Evolutionary conservation across 352 stramenopile genomes (phyloP).

Genomic region (Phytopythium helicoides): DNA sequence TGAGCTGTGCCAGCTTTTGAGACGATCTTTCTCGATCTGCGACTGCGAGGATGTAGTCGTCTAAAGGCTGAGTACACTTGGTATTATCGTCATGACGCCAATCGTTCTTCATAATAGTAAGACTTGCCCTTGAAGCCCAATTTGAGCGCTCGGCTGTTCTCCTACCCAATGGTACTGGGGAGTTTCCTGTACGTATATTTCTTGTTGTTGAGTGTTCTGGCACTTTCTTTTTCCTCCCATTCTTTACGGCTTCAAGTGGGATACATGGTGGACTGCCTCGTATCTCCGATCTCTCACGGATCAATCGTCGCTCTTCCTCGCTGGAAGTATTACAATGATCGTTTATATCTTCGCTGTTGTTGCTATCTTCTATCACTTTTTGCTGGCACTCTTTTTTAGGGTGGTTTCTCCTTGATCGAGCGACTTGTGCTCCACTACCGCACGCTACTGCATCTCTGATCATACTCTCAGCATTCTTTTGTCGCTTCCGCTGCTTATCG

Average conservation of each 20-base stretch:
- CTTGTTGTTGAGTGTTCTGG: no score
- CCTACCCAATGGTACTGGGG: not conserved
- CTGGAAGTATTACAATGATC: not conserved
- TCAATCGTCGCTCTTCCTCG: not conserved
- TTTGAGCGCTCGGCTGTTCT: conserved; percentile 1
- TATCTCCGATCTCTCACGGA: not conserved
- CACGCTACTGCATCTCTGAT: conserved; percentile 15
- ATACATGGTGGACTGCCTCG: no score
- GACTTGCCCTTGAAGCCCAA: not conserved
- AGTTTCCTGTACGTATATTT: not conserved
- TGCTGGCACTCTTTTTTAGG: conserved; percentile 14
- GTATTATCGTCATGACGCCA: no score
- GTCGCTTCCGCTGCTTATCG: no score
- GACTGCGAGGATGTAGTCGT: no score
- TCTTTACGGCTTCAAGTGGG: not conserved
- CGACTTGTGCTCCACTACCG: conserved; percentile 38
- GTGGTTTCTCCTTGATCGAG: conserved; percentile 28
- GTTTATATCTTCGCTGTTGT: conserved; percentile 10
- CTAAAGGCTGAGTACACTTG: no score
- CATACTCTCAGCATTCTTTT: not conserved
- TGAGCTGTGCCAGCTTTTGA: no score
- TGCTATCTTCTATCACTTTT: conserved; percentile 6
- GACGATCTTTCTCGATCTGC: no score
- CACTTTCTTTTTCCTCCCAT: not conserved
- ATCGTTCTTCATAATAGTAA: not conserved